Conservation (phyloP, 2,329 filamentous ascomycete genomes). For the Alternaria angustiovoidea region DNA sequence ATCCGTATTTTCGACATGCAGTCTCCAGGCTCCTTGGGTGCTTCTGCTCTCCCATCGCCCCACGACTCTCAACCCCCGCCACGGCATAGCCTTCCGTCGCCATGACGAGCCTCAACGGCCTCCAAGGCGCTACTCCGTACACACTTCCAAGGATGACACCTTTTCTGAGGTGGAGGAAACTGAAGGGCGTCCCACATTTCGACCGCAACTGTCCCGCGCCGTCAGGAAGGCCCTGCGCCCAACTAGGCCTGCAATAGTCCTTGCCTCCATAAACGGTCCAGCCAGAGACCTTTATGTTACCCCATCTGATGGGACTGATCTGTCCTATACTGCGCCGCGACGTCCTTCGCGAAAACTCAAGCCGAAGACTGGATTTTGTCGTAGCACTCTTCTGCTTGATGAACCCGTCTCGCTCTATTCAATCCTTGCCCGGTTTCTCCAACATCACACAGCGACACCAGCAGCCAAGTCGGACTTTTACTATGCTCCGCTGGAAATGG, state of each 20-base stretch:
- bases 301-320: slow-evolving; percentile 16
- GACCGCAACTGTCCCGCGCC: slow-evolving; percentile 19
- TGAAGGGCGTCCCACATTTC: slow-evolving; percentile 8
- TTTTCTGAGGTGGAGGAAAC: neutral
- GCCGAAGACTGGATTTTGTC: neutral
- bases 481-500: slow-evolving; percentile 29
- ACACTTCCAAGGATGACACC: neutral
- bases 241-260: slow-evolving; percentile 31
- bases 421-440: slow-evolving; percentile 40
- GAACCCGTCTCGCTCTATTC: slow-evolving; percentile 33
- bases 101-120: slow-evolving; percentile 10
- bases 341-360: neutral
- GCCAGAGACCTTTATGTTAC: slow-evolving; percentile 31
- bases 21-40: neutral
- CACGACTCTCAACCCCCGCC: neutral
- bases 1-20: neutral
- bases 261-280: slow-evolving; percentile 28
- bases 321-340: slow-evolving; percentile 20
- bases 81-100: neutral
- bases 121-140: slow-evolving; percentile 4
- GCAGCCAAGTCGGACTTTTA: slow-evolving; percentile 14
- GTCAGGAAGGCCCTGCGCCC: slow-evolving; percentile 28
- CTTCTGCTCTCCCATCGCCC: neutral
- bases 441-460: slow-evolving; percentile 17
- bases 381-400: neutral